Percentiles rank a stretch among this genome's conserved stretches.
Evolutionary conservation across 345 rosid species (phyloP).

Genomic region (Streptanthus diversifolius): DNA sequence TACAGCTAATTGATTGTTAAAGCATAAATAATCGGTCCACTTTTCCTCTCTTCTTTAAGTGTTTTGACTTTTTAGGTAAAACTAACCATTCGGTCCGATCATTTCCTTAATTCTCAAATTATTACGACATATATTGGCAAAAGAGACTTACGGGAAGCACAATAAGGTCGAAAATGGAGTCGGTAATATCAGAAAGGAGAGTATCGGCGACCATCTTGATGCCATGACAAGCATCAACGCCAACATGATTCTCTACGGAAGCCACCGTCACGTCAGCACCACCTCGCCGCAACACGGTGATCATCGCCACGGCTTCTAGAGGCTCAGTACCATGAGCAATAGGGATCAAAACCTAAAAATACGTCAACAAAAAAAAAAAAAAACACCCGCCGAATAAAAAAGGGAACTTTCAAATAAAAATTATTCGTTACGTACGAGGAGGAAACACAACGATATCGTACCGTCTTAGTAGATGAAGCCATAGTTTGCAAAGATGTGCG

Average conservation of each 20-base stretch:
- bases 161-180: slow-evolving; percentile 62
- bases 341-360: slow-evolving; percentile 80
- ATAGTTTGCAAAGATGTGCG: slow-evolving; percentile 35
- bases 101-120: not conserved
- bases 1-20: no score
- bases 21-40: not conserved
- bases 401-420: slow-evolving; percentile 6
- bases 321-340: slow-evolving; percentile 94
- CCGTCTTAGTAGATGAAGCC: slow-evolving; percentile 60
- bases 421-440: slow-evolving; percentile 9
- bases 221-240: slow-evolving; percentile 68
- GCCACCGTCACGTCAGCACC: slow-evolving; percentile 87
- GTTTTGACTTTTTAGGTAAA: not conserved
- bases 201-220: slow-evolving; percentile 81
- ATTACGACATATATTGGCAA: not conserved
- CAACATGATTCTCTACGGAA: slow-evolving; percentile 63
- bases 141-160: slow-evolving; percentile 54
- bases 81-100: not conserved
- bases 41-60: not conserved
- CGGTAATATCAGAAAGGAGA: slow-evolving; percentile 55
- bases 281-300: slow-evolving; percentile 68
- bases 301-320: slow-evolving; percentile 83
- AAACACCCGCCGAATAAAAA: not conserved
- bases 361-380: not conserved
- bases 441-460: not conserved